These are phyloP conservation scores for Didymella exigua DNA, from an alignment of 2,329 filamentous ascomycete genomes.

Conservation along the genomic window DNA sequence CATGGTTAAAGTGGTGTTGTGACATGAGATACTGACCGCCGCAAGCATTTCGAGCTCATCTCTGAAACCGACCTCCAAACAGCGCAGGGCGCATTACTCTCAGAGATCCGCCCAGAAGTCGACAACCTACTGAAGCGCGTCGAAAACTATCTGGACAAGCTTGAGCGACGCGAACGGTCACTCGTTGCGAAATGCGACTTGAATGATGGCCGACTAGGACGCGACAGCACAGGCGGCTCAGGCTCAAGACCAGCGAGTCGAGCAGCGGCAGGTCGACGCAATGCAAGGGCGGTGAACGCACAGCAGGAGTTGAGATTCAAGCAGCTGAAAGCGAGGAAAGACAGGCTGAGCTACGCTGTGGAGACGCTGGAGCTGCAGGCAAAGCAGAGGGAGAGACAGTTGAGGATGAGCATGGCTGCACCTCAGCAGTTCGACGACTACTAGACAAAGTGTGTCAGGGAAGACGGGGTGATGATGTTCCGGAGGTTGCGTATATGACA, in stretches of 20 bases:
- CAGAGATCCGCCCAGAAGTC: slow-evolving; percentile 89
- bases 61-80: slow-evolving; percentile 80
- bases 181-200: slow-evolving; percentile 82
- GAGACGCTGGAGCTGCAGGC: slow-evolving; percentile 85
- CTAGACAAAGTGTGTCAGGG: slow-evolving; percentile 10
- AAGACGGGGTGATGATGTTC: background rate
- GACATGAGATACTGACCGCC: background rate
- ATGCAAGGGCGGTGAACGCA: slow-evolving; percentile 45
- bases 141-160: slow-evolving; percentile 80
- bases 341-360: slow-evolving; percentile 83
- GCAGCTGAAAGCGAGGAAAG: slow-evolving; percentile 78
- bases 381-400: slow-evolving; percentile 73
- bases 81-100: slow-evolving; percentile 82
- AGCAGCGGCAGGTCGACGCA: slow-evolving; percentile 31
- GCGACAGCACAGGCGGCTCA: slow-evolving; percentile 34
- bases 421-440: slow-evolving; percentile 48
- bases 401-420: slow-evolving; percentile 74
- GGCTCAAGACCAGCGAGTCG: slow-evolving; percentile 33
- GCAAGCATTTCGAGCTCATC: slow-evolving; percentile 88
- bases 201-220: slow-evolving; percentile 72
- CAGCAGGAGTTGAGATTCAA: slow-evolving; percentile 65
- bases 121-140: slow-evolving; percentile 78
- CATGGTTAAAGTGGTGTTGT: no score
- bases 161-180: slow-evolving; percentile 80
- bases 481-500: background rate